Evolutionary conservation across 192 early-diverging fungal species (phyloP).

Genomic region (Coemansia sp.): DNA sequence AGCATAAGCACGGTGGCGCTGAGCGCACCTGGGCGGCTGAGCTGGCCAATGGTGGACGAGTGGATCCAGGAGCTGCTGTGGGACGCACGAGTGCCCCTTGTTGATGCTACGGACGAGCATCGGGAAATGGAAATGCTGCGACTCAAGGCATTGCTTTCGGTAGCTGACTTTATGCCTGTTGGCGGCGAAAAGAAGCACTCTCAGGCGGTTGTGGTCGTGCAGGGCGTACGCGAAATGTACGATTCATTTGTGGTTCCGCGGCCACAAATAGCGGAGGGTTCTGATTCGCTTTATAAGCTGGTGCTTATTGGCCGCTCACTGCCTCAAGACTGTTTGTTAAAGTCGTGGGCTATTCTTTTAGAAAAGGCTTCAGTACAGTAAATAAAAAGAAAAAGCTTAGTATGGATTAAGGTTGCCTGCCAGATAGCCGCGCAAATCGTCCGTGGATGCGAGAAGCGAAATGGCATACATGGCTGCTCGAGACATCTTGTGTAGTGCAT

Average conservation of each 20-base stretch:
- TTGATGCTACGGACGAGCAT: background rate
- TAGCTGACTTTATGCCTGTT: constrained; percentile 33
- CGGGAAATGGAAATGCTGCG: constrained; percentile 55
- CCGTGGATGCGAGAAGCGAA: constrained; percentile 18
- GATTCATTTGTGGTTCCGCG: constrained; percentile 52
- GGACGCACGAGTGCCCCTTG: constrained; percentile 57
- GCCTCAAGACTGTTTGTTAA: constrained; percentile 30
- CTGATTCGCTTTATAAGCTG: constrained; percentile 17
- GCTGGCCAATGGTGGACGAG: constrained; percentile 58
- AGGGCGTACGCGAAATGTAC: constrained; percentile 66
- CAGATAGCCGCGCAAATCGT: constrained; percentile 20
- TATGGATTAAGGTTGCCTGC: background rate
- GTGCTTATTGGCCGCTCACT: constrained; percentile 46
- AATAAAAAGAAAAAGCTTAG: constrained; percentile 17
- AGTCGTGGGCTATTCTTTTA: constrained; percentile 33
- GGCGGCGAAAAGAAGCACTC: constrained; percentile 16
- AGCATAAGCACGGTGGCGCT: constrained; percentile 61
- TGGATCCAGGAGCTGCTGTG: constrained; percentile 77
- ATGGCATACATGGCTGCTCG: constrained; percentile 52
- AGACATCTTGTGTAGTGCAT: constrained; percentile 54
- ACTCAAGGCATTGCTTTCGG: constrained; percentile 57
- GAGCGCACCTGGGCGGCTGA: constrained; percentile 49
- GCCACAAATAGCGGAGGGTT: background rate
- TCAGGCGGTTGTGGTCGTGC: constrained; percentile 54
- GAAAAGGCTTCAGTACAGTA: constrained; percentile 8